A percentile compares a stretch with the other conserved stretches of the same genome.
These are phyloP conservation scores for Euphrasia arctica DNA, from an alignment of 305 asterid genomes.

Conservation along the genomic window DNA sequence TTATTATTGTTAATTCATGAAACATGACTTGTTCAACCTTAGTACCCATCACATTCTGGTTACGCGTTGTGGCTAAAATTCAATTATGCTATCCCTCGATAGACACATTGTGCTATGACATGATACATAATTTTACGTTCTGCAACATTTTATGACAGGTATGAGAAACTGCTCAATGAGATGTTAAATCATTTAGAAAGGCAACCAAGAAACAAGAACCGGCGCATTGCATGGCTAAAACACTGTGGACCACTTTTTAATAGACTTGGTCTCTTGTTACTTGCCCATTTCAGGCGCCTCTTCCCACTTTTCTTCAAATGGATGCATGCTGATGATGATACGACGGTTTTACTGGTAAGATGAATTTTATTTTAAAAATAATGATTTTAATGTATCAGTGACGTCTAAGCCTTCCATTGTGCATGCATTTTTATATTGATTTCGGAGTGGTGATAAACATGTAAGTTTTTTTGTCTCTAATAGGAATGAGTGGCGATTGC, in stretches of 20 bases:
- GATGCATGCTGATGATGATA: slow-evolving; percentile 94
- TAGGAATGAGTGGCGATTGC: neutral
- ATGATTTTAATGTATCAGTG: neutral
- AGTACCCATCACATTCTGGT: slow-evolving; percentile 1
- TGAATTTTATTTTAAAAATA: slow-evolving; percentile 22
- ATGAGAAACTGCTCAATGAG: slow-evolving; percentile 79
- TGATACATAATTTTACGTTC: neutral
- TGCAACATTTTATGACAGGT: slow-evolving; percentile 42
- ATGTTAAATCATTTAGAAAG: slow-evolving; percentile 90
- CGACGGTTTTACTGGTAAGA: slow-evolving; percentile 74
- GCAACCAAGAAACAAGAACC: slow-evolving; percentile 82
- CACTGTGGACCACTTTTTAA: slow-evolving; percentile 70
- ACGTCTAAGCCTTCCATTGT: neutral
- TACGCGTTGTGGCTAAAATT: neutral
- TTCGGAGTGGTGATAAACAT: slow-evolving; percentile 9
- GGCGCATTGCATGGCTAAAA: slow-evolving; percentile 75
- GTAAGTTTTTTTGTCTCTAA: neutral
- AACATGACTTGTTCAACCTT: neutral
- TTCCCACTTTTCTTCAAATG: slow-evolving; percentile 89
- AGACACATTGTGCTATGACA: slow-evolving; percentile 9
- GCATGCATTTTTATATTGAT: neutral
- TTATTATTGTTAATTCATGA: neutral
- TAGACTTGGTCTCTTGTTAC: slow-evolving; percentile 65
- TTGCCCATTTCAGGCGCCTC: slow-evolving; percentile 80
- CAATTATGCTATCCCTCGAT: slow-evolving; percentile 3